Conservation (phyloP, 2,329 filamentous ascomycete species). For the Fusarium newnesense region DNA sequence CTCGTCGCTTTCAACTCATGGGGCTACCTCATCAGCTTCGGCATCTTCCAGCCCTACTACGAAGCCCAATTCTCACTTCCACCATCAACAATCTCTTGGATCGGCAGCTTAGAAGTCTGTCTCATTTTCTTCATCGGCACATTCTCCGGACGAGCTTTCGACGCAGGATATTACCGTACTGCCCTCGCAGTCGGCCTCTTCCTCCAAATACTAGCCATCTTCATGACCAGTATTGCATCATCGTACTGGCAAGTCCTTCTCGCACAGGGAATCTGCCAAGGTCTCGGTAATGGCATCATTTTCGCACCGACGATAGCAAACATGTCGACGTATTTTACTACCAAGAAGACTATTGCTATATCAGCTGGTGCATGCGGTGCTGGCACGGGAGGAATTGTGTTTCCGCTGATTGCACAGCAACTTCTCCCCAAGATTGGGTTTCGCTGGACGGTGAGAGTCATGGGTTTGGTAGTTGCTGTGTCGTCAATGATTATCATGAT, state of each 20-base stretch:
- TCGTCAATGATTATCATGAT: conserved; percentile 51
- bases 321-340: conserved; percentile 69
- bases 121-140: conserved; percentile 54
- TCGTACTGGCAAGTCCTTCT: conserved; percentile 61
- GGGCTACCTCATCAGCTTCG: conserved; percentile 54
- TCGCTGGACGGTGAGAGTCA: conserved; percentile 70
- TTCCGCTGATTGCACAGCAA: conserved; percentile 66
- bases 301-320: conserved; percentile 65
- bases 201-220: conserved; percentile 58
- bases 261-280: conserved; percentile 66
- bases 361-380: conserved; percentile 69
- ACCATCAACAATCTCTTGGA: conserved; percentile 57
- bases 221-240: conserved; percentile 56
- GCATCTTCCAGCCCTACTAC: conserved; percentile 55
- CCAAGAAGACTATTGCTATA: conserved; percentile 68
- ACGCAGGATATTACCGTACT: conserved; percentile 53
- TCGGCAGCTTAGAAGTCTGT: conserved; percentile 59
- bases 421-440: conserved; percentile 70
- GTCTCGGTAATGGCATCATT: conserved; percentile 64
- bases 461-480: conserved; percentile 68
- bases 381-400: conserved; percentile 70
- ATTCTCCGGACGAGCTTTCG: conserved; percentile 54
- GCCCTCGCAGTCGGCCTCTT: conserved; percentile 50
- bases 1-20: conserved; percentile 53
- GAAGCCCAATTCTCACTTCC: conserved; percentile 44